A percentile compares a stretch with the other conserved stretches of the same genome.
Conservation (phyloP, 1,139 yeast species). For the Pneumocystis oryctolagi region DNA sequence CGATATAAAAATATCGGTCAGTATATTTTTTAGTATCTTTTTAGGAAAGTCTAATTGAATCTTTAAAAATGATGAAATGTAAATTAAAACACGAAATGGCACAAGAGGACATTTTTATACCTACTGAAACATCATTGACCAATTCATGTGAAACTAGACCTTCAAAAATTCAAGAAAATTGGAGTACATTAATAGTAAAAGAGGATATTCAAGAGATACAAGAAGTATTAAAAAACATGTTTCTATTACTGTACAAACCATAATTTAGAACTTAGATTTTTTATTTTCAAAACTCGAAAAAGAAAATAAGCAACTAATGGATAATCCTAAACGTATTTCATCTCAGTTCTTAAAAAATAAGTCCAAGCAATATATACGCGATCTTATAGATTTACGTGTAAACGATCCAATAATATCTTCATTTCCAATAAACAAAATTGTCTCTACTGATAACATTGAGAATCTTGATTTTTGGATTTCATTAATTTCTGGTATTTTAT, state of each 20-base stretch:
- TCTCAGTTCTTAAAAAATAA: background rate
- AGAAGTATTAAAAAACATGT: background rate
- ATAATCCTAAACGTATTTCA: constrained; percentile 10
- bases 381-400: background rate
- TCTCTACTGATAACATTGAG: background rate
- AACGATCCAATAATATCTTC: background rate
- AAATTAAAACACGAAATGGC: background rate
- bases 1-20: background rate
- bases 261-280: constrained; percentile 8
- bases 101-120: background rate
- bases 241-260: background rate
- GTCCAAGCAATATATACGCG: background rate
- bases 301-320: constrained; percentile 14
- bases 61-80: background rate
- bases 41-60: background rate
- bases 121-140: background rate
- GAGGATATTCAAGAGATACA: background rate
- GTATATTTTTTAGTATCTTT: background rate
- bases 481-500: background rate
- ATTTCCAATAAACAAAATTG: background rate
- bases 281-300: constrained; percentile 15
- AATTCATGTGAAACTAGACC: constrained; percentile 1
- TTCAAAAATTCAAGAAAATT: background rate
- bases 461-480: constrained; percentile 1
- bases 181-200: background rate